Conservation (phyloP, 768 basidiomycete species). For the Lactarius deliciosus region DNA sequence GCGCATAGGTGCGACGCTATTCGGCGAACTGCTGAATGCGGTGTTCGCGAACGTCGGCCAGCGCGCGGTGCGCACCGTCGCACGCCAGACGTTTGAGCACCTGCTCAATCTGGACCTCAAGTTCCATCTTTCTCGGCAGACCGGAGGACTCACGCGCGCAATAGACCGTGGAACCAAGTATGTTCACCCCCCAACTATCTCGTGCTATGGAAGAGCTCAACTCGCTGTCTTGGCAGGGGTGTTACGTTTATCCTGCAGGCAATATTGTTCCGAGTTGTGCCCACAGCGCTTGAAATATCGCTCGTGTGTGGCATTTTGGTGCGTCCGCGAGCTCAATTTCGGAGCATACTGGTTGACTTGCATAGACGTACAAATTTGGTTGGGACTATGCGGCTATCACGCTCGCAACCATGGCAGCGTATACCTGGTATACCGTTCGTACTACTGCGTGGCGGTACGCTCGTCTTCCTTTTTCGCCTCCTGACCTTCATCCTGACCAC, state of each 20-base stretch:
- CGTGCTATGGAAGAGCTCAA: background rate
- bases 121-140: conserved; percentile 92
- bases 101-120: conserved; percentile 85
- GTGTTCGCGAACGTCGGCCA: conserved; percentile 97
- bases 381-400: conserved; percentile 97
- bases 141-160: conserved; percentile 92
- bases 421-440: conserved; percentile 95
- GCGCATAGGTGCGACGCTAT: conserved; percentile 85
- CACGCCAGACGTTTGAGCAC: conserved; percentile 94
- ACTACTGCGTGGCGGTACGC: conserved; percentile 94
- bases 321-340: conserved; percentile 34
- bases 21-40: conserved; percentile 90
- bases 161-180: conserved; percentile 98
- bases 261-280: conserved; percentile 90
- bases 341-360: conserved; percentile 6
- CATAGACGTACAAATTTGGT: conserved; percentile 93
- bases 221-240: conserved; percentile 54
- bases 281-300: conserved; percentile 92
- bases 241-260: conserved; percentile 95
- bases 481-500: background rate
- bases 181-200: conserved; percentile 29
- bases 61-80: conserved; percentile 89
- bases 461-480: background rate
- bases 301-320: conserved; percentile 98
- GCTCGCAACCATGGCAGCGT: conserved; percentile 76